Evolutionary conservation across 2,329 filamentous ascomycete species (phyloP), one percentile per base, ranked within the genome.

Genomic region (Ascomycota sp.): DNA sequence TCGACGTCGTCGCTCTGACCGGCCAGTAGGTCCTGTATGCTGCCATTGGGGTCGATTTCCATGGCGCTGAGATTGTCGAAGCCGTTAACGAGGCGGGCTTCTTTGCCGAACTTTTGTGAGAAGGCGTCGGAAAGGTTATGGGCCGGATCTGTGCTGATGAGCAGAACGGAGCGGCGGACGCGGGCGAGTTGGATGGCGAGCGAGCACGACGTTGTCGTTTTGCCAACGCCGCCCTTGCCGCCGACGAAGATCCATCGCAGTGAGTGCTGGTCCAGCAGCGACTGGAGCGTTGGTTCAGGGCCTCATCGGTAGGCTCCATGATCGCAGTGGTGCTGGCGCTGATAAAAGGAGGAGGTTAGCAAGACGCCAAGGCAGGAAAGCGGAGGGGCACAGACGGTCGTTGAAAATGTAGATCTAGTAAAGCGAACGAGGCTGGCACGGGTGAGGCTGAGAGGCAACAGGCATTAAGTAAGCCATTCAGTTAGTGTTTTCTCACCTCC

Each of bases 201-300:
- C 8, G 86, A 94, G 59, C 89, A 98, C 7, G 86, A 95, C 11
- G 89, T 98, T n/a, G 89, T 98, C 20, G 89, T 98, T 65, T 98
- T 98, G 53, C 89, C 89, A 27, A 98, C 89, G 51, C 89, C 89
- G 47, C 89, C 89, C 59, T 98, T 98, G 41, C 89, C 89, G 46
- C 89, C 89, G 35, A 98, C 89, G 47, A 98, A 98, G 57, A 98
- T 92, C 89, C 89, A 98, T 51, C 89, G 81, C 32, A 98, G 74
- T 22, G 80, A 76, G 55, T 83, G 82, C 56, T 98, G 89, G 61
- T 92, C 82, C 45, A 98, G 72, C 48, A 98, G 83, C 39, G 80
- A 79, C 60, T 94, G 80, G 46, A 98, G 79, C 30, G 80, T 82
- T 28, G 89, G 85, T 61, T 92, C 85, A 95, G 74, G 43, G 70